Base-by-base conservation (phyloP, 352 stramenopile genomes). In the Globisporangium sylvaticum region DNA sequence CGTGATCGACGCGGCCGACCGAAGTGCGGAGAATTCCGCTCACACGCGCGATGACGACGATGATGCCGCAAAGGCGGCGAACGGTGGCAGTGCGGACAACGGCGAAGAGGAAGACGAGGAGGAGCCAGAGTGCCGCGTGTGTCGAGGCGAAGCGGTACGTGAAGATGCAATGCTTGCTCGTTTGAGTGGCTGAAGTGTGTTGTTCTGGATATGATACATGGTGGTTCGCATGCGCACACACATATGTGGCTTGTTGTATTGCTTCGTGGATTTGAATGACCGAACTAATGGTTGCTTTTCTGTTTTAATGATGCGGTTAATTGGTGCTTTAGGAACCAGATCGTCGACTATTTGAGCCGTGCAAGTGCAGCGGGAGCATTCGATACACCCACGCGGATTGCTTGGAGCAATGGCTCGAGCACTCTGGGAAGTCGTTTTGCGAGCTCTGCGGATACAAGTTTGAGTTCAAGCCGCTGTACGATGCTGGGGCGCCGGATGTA, bases 291-390 rank as follows among this genome's bases (percentile, higher is more conserved):
- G 9, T 48, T 48, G 0, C 15, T 48, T 20, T 3, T 44, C 10
- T 42, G 37, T 48, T 20, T 48, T 48, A 18, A n/a, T n/a, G n/a
- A n/a, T n/a, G n/a, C n/a, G n/a, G n/a, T n/a, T 18, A 48, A 48
- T 48, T 15, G 15, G 18, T 3, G 12, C 20, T 37, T 27, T 65
- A 89, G 81, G 88, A 96, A 69, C 77, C 78, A 0, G 86, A 77
- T 9, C 81, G 86, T 3, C 88, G 83, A 4, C 73, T 96, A 25
- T 94, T 94, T 68, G 83, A 83, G 62, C 88, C 88, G 15, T 98
- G 95, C 72, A 97, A 97, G 78, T 98, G 95, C 75, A 98, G 91
- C 32, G 95, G 95, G 34, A 98, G 90, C 52, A 98, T 98, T 68
- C 92, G 92, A 39, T 91, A 96, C 71, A 96, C 89, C 29, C 95